phyloP scores from a whole-genome alignment of 2,329 filamentous ascomycete species.

The Alternaria brassicicola region DNA sequence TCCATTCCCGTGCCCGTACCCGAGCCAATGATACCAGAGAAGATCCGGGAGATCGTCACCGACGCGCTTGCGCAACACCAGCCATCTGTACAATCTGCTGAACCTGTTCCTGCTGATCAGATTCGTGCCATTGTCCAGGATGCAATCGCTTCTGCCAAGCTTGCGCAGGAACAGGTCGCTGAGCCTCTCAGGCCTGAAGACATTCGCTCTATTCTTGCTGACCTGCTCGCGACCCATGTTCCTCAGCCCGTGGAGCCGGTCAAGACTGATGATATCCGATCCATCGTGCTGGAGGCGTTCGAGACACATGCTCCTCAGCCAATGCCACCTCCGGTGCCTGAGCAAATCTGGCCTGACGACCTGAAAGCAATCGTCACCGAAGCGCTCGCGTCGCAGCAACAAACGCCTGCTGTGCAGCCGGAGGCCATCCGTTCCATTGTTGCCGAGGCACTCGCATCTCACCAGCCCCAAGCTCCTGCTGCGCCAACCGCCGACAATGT shows the following conservation, averaged over 20 bases:
- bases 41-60: slow-evolving; percentile 66
- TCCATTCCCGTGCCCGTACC: slow-evolving; percentile 35
- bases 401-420: slow-evolving; percentile 24
- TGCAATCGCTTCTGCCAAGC: slow-evolving; percentile 61
- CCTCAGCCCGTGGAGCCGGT: slow-evolving; percentile 23
- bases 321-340: slow-evolving; percentile 30
- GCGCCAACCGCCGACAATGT: slow-evolving; percentile 33
- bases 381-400: slow-evolving; percentile 58
- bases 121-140: slow-evolving; percentile 68
- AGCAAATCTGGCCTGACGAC: slow-evolving; percentile 41
- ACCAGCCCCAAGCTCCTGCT: slow-evolving; percentile 25
- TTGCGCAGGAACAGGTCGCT: slow-evolving; percentile 22
- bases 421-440: slow-evolving; percentile 38
- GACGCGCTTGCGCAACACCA: slow-evolving; percentile 65
- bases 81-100: slow-evolving; percentile 24
- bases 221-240: slow-evolving; percentile 26
- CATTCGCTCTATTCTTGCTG: slow-evolving; percentile 34
- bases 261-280: slow-evolving; percentile 31
- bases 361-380: slow-evolving; percentile 66
- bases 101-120: slow-evolving; percentile 66
- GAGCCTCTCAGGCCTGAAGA: slow-evolving; percentile 38
- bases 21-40: slow-evolving; percentile 63
- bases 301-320: slow-evolving; percentile 37
- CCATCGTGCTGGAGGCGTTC: slow-evolving; percentile 40
- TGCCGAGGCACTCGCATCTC: slow-evolving; percentile 35